phyloP scores from a whole-genome alignment of 495 filamentous ascomycete species.

The Cercophora samala region DNA sequence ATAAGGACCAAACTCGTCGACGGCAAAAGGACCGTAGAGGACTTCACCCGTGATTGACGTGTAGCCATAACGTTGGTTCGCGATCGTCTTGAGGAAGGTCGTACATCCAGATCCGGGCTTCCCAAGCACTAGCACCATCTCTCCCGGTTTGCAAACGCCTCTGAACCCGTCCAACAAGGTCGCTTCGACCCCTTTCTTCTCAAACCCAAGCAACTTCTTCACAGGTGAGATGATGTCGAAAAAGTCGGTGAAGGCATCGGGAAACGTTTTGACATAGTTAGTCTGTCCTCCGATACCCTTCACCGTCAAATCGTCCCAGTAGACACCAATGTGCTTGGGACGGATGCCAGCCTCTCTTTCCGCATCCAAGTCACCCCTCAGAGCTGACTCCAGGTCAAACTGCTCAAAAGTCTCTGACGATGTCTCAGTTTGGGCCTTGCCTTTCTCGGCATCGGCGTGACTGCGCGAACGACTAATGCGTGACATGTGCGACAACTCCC shows the following conservation, averaged over 20 bases:
- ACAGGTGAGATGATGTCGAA: conserved; percentile 64
- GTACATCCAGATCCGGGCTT: conserved; percentile 85
- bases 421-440: conserved; percentile 45
- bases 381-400: conserved; percentile 68
- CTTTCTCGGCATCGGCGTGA: conserved; percentile 43
- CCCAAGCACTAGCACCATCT: conserved; percentile 89
- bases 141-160: conserved; percentile 65
- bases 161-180: conserved; percentile 57
- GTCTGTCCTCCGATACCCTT: conserved; percentile 72
- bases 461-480: conserved; percentile 44
- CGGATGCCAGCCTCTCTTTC: conserved; percentile 74
- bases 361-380: conserved; percentile 65
- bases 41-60: conserved; percentile 75
- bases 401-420: conserved; percentile 49
- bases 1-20: conserved; percentile 58
- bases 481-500: conserved; percentile 66
- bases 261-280: conserved; percentile 79
- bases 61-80: conserved; percentile 78
- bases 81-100: conserved; percentile 80
- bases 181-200: conserved; percentile 61
- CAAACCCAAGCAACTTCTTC: conserved; percentile 55
- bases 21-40: conserved; percentile 68
- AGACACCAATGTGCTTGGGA: conserved; percentile 73
- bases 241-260: conserved; percentile 73
- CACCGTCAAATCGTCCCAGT: conserved; percentile 76